Conservation (phyloP, 768 basidiomycete genomes). For the Daedalea quercina region DNA sequence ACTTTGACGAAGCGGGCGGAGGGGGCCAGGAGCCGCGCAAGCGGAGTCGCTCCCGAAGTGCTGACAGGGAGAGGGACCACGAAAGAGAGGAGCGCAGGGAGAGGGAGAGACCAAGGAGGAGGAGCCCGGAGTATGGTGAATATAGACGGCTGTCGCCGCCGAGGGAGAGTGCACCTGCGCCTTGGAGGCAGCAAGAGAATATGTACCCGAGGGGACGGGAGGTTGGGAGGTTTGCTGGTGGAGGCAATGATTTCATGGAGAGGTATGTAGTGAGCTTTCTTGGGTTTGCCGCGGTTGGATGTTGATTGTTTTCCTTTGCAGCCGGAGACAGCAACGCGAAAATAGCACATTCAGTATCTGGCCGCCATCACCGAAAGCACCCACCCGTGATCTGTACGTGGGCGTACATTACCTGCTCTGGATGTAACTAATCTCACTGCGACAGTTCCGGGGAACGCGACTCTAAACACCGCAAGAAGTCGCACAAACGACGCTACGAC, state of each 20-base stretch:
- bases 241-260: conserved; percentile 57
- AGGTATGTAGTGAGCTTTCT: conserved; percentile 39
- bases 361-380: conserved; percentile 75
- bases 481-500: conserved; percentile 45
- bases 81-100: conserved; percentile 19
- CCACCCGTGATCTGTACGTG: conserved; percentile 50
- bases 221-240: conserved; percentile 24
- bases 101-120: conserved; percentile 22
- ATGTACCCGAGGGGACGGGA: conserved; percentile 47
- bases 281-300: not conserved
- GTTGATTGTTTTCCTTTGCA: conserved; percentile 21
- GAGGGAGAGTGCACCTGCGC: conserved; percentile 22
- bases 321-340: conserved; percentile 67
- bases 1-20: conserved; percentile 16
- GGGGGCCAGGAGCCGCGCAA: conserved; percentile 12
- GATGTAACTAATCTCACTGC: conserved; percentile 1
- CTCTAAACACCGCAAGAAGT: conserved; percentile 47
- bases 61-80: conserved; percentile 18
- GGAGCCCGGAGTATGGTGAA: conserved; percentile 29
- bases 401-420: not conserved
- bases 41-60: conserved; percentile 18
- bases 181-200: conserved; percentile 44
- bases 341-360: conserved; percentile 55
- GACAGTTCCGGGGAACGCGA: conserved; percentile 42
- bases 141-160: conserved; percentile 27